These are phyloP conservation scores for Fraxinus sp. DNA, from an alignment of 305 asterid genomes.

Conservation along the genomic window DNA sequence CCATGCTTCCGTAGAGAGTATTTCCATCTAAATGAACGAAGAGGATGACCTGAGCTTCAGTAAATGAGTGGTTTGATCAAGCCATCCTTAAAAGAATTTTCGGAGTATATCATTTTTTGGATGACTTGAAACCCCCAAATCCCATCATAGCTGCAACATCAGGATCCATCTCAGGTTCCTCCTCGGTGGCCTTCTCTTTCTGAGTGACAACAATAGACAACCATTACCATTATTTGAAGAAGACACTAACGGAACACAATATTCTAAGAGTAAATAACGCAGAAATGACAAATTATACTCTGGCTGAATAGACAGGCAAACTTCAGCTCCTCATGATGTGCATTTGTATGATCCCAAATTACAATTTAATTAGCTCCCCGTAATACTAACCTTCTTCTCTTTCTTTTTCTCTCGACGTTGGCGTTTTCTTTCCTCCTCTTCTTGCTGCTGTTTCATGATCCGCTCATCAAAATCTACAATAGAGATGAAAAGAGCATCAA, in stretches of 20 bases:
- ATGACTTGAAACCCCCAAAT: conserved; percentile 82
- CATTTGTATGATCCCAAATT: neutral
- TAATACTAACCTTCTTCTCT: conserved; percentile 77
- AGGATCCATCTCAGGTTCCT: conserved; percentile 86
- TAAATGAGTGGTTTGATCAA: neutral
- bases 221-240: neutral
- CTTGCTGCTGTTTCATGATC: conserved; percentile 84
- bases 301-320: neutral
- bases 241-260: neutral
- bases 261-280: neutral
- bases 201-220: conserved; percentile 28
- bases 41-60: neutral
- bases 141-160: conserved; percentile 97
- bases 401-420: conserved; percentile 89
- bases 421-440: conserved; percentile 94
- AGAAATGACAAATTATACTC: neutral
- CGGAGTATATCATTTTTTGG: conserved; percentile 54
- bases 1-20: neutral
- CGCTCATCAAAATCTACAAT: conserved; percentile 80
- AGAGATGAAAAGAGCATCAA: conserved; percentile 11
- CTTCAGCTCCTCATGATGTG: neutral
- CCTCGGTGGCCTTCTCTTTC: conserved; percentile 78
- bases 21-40: neutral
- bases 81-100: neutral
- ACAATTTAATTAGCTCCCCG: neutral